phyloP scores from a whole-genome alignment of 805 yeast species.

The Candida germanica region DNA sequence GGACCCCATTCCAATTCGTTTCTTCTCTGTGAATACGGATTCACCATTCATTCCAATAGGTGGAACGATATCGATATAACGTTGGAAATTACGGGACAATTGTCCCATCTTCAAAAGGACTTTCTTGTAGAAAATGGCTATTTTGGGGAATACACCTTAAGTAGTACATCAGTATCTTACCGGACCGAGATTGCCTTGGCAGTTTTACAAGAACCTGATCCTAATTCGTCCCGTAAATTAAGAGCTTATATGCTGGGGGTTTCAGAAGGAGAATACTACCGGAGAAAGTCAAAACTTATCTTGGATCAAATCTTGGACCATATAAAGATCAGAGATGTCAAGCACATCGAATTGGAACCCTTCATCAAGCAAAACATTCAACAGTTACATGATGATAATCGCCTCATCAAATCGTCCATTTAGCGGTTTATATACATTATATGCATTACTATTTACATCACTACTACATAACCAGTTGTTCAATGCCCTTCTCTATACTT shows the following conservation, averaged over 20 bases:
- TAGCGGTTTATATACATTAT: no score
- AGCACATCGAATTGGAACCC: not conserved
- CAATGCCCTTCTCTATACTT: constrained; percentile 20
- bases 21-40: constrained; percentile 84
- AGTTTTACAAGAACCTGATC: constrained; percentile 37
- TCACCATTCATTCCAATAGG: constrained; percentile 51
- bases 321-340: no score
- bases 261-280: constrained; percentile 37
- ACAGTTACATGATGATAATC: not conserved
- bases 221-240: constrained; percentile 29
- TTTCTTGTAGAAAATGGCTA: constrained; percentile 56
- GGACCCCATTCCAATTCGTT: constrained; percentile 89
- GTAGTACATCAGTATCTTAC: constrained; percentile 54
- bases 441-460: no score
- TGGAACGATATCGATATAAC: constrained; percentile 75
- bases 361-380: not conserved
- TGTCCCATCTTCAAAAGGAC: constrained; percentile 32
- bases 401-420: no score
- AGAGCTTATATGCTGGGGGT: constrained; percentile 44
- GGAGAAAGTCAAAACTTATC: not conserved
- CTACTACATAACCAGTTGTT: not conserved
- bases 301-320: constrained; percentile 3
- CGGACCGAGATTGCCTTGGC: constrained; percentile 77
- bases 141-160: constrained; percentile 71
- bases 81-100: constrained; percentile 33